Conservation (phyloP, 1,139 yeast species). For the Fermentozyma sake region DNA sequence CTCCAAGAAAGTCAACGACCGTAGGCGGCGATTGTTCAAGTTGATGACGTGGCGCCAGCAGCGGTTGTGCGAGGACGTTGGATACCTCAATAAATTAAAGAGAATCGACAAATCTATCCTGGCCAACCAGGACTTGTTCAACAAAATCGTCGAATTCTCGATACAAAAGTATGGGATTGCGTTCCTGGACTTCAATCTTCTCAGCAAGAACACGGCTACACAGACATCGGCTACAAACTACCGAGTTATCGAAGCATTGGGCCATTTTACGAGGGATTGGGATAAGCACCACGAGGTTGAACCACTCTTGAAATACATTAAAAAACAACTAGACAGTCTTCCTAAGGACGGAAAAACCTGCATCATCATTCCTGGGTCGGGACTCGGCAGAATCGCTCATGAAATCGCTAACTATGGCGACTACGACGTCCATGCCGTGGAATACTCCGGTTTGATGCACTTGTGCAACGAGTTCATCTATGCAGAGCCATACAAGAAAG, state of each 20-base stretch:
- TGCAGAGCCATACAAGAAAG: slow-evolving; percentile 7
- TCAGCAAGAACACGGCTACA: slow-evolving; percentile 8
- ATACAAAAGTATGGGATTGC: slow-evolving; percentile 37
- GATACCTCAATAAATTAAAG: slow-evolving; percentile 51
- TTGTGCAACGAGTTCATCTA: slow-evolving; percentile 57
- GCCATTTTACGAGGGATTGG: slow-evolving; percentile 80
- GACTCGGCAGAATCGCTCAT: slow-evolving; percentile 68
- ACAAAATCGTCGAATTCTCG: slow-evolving; percentile 39
- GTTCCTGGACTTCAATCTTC: slow-evolving; percentile 34
- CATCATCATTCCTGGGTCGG: slow-evolving; percentile 74
- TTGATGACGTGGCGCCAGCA: slow-evolving; percentile 55
- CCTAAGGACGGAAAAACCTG: slow-evolving; percentile 34
- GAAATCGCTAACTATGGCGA: slow-evolving; percentile 43
- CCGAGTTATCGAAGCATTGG: slow-evolving; percentile 64
- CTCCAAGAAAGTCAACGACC: slow-evolving; percentile 40
- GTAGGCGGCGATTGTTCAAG: slow-evolving; percentile 42
- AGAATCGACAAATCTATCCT: slow-evolving; percentile 40
- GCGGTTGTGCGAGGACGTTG: slow-evolving; percentile 45
- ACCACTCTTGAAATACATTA: slow-evolving; percentile 51
- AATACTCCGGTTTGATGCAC: slow-evolving; percentile 69
- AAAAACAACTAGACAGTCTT: slow-evolving; percentile 22
- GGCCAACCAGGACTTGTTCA: slow-evolving; percentile 43
- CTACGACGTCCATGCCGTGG: slow-evolving; percentile 56
- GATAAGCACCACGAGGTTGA: slow-evolving; percentile 40
- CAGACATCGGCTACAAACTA: slow-evolving; percentile 37